Evolutionary conservation across 2,329 filamentous ascomycete genomes (phyloP), one percentile per base, ranked within the genome.

Genomic region (Aspergillus hiratsukae): DNA sequence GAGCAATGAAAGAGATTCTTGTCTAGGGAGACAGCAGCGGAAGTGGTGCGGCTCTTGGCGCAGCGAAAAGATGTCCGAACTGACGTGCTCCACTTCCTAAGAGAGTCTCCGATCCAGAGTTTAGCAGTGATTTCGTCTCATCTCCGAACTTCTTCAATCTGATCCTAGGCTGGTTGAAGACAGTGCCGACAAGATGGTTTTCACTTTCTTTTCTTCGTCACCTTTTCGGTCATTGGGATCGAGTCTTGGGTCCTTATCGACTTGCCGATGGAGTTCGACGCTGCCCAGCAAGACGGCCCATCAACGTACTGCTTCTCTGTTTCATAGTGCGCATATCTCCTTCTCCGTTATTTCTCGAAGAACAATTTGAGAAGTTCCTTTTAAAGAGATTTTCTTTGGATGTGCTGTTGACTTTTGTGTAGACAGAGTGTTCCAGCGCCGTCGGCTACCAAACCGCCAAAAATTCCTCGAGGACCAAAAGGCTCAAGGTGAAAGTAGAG

Each of bases 391-490:
- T 9, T n/a, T 31, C 19, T 17, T n/a, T 37, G 29, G 27, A 43
- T 4, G 21, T 8, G 14, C 49, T 43, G 19, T n/a, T 55, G 46
- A 55, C 51, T 57, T 37, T 57, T 46, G 5, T 70, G 63, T 48
- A 43, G 54, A 62, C 50, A 66, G 59, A 62, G 49, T 61, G 10
- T 54, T 60, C 45, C 61, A 59, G 49, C 64, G 63, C 37, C 68
- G 69, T 56, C 64, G 63, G 31, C 53, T 67, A 56, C 67, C 66
- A 4, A 71, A 67, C 59, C 71, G 72, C 55, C 56, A 66, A 48
- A 66, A 61, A 58, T 68, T 73, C 50, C 61, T 75, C 21, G 67
- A 73, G 58, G 69, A 75, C 31, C 71, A 75, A 57, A 71, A 68
- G 58, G 58, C 65, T 9, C 69, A 69, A 53, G 64, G 66, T 43